These are phyloP conservation scores for Oryza punctata DNA, from an alignment of 176 grass and related monocot genomes.

Conservation along the genomic window DNA sequence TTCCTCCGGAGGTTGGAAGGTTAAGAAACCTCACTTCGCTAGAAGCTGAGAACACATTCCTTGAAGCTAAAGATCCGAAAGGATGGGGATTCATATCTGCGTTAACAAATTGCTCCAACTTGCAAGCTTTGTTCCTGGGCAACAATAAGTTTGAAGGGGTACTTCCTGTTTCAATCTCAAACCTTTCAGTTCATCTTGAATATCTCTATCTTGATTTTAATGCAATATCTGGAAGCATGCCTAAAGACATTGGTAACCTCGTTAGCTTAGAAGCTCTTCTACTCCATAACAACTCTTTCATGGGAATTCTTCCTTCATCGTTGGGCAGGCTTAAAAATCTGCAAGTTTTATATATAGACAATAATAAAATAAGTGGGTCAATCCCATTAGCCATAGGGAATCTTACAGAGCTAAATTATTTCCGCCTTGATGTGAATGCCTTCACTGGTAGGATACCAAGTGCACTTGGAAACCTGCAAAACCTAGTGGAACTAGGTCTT, in stretches of 20 bases:
- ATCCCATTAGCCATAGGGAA: slow-evolving; percentile 32
- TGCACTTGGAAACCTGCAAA: slow-evolving; percentile 30
- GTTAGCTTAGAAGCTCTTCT: neutral
- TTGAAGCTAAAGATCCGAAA: neutral
- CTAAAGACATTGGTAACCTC: slow-evolving; percentile 37
- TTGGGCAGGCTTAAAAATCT: slow-evolving; percentile 21
- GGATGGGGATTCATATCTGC: slow-evolving; percentile 37
- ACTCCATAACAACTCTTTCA: slow-evolving; percentile 12
- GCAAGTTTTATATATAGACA: neutral
- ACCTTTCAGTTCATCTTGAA: slow-evolving; percentile 10
- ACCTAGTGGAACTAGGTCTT: slow-evolving; percentile 9
- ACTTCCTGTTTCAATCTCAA: slow-evolving; percentile 31
- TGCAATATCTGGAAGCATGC: slow-evolving; percentile 4
- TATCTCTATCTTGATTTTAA: no score
- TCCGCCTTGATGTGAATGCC: neutral
- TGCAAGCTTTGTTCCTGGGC: neutral
- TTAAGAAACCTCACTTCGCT: neutral
- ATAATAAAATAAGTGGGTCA: neutral
- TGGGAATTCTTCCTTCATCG: slow-evolving; percentile 36
- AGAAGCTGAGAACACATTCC: no score
- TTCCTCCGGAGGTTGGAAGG: neutral
- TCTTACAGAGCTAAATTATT: slow-evolving; percentile 19
- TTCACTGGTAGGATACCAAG: slow-evolving; percentile 35
- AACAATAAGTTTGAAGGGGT: neutral
- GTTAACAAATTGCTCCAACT: slow-evolving; percentile 26